These are phyloP conservation scores for Cryptococcus jaspeensis DNA, from an alignment of 1,284 basidiomycete genomes.

Conservation along the genomic window DNA sequence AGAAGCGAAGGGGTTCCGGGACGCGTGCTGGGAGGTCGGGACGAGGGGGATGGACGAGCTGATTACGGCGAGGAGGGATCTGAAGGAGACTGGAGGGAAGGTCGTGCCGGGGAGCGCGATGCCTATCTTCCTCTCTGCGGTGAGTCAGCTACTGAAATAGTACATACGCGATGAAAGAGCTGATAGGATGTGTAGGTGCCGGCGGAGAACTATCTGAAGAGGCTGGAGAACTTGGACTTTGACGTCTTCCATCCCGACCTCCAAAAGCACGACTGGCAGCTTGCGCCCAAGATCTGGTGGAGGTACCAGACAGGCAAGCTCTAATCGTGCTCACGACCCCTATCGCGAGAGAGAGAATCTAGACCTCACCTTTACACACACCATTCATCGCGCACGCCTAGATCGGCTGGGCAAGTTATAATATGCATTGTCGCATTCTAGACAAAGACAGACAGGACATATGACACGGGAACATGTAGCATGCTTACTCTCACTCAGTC, in stretches of 20 bases:
- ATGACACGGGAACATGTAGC: no score
- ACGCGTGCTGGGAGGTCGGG: conserved; percentile 84
- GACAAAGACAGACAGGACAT: no score
- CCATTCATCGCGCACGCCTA: neutral
- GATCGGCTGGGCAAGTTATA: no score
- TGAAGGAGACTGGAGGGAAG: conserved; percentile 63
- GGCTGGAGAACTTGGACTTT: conserved; percentile 76
- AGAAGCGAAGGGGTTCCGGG: conserved; percentile 56
- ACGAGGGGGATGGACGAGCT: conserved; percentile 88
- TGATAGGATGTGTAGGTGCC: conserved; percentile 60
- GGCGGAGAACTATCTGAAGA: conserved; percentile 67
- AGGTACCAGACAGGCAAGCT: conserved; percentile 54
- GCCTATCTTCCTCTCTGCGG: conserved; percentile 75
- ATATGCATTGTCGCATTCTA: no score
- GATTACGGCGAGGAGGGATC: conserved; percentile 74
- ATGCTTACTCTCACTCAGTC: no score
- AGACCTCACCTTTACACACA: neutral
- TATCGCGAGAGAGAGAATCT: neutral
- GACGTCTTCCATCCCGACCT: conserved; percentile 73
- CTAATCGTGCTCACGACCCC: conserved; percentile 27
- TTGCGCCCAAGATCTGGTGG: conserved; percentile 83
- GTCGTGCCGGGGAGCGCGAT: conserved; percentile 63
- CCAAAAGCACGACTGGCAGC: conserved; percentile 74
- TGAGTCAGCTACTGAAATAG: conserved; percentile 59
- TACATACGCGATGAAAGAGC: conserved; percentile 20